Conservation (phyloP, 257 asterid genomes). For the Nicotiana paniculata region DNA sequence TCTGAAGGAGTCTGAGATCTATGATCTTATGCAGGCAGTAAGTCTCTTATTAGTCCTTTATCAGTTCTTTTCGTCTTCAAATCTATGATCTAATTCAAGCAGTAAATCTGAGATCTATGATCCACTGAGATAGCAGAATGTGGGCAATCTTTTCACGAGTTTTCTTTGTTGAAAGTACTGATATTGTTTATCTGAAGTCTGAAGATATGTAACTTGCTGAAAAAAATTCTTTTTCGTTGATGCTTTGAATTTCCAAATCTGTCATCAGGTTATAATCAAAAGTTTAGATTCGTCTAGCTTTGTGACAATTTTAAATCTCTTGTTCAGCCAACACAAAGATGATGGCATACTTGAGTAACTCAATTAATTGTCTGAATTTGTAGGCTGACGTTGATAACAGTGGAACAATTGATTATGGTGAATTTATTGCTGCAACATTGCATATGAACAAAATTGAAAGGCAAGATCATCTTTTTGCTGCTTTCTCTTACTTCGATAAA, state of each 20-base stretch:
- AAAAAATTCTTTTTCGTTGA: background rate
- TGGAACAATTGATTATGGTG: conserved; percentile 85
- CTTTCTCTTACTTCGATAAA: conserved; percentile 19
- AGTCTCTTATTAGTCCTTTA: conserved; percentile 16
- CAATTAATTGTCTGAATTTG: conserved; percentile 15
- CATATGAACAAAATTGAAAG: conserved; percentile 77
- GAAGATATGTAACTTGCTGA: background rate
- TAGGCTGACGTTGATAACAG: conserved; percentile 92
- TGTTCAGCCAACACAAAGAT: background rate
- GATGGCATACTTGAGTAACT: background rate
- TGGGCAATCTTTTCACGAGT: background rate
- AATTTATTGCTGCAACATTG: conserved; percentile 81
- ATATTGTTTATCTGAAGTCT: background rate
- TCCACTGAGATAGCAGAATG: background rate
- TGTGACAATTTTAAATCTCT: background rate
- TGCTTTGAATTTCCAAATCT: background rate
- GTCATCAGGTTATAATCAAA: background rate
- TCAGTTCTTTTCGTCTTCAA: background rate
- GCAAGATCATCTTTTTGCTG: conserved; percentile 34
- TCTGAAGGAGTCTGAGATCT: conserved; percentile 84
- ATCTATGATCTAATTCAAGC: too few species aligned
- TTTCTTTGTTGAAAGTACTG: background rate
- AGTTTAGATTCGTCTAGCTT: background rate
- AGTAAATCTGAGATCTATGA: background rate
- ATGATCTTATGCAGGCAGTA: conserved; percentile 95